These are phyloP conservation scores for Lactarius deliciosus DNA, from an alignment of 768 basidiomycete species.

Conservation along the genomic window DNA sequence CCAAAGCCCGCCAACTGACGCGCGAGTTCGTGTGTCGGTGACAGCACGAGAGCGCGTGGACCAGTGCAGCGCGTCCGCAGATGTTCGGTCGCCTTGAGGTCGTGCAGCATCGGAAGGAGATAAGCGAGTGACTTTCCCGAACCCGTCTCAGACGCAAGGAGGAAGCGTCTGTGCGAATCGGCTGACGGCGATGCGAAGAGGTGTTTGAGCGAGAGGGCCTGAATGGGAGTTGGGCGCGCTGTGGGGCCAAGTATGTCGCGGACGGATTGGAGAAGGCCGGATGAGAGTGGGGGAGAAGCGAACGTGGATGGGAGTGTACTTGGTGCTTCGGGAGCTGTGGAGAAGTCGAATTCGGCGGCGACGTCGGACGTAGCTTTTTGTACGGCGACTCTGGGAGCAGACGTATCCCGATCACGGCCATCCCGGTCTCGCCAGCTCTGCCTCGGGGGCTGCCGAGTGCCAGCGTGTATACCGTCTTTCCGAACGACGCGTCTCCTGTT, in stretches of 20 bases:
- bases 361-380: constrained; percentile 23
- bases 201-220: constrained; percentile 68
- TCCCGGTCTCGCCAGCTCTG: background rate
- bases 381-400: background rate
- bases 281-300: constrained; percentile 66
- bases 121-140: constrained; percentile 93
- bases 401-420: background rate
- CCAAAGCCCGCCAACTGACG: constrained; percentile 76
- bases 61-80: constrained; percentile 29
- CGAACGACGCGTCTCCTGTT: background rate
- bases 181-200: constrained; percentile 44
- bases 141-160: constrained; percentile 87
- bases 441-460: background rate
- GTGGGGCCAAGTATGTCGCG: constrained; percentile 55
- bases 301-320: constrained; percentile 46
- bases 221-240: constrained; percentile 73
- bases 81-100: constrained; percentile 66
- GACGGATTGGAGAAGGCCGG: constrained; percentile 60
- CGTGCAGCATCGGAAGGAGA: constrained; percentile 78
- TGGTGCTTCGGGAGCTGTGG: constrained; percentile 31
- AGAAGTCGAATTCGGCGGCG: constrained; percentile 41
- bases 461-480: background rate
- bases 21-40: constrained; percentile 87
- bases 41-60: constrained; percentile 78
- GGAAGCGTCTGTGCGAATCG: constrained; percentile 47